Evolutionary conservation across 495 filamentous ascomycete species (phyloP).

Genomic region (Jackrogersella minutella): DNA sequence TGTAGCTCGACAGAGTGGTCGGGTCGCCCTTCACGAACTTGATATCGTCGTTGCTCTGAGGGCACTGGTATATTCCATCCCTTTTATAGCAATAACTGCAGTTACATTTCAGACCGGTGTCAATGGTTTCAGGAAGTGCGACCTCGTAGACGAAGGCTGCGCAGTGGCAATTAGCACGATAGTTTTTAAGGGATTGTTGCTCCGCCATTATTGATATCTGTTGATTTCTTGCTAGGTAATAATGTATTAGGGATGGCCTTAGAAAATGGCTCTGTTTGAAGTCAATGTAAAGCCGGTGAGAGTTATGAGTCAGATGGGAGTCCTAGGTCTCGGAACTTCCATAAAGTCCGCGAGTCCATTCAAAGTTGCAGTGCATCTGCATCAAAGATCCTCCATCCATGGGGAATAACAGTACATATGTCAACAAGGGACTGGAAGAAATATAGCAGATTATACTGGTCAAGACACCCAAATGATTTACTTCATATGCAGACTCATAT

Average conservation of each 20-base stretch:
- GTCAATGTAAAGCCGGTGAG: background rate
- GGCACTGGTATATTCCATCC: slow-evolving; percentile 25
- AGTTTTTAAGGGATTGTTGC: slow-evolving; percentile 7
- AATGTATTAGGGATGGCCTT: background rate
- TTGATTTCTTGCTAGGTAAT: background rate
- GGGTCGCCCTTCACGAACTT: slow-evolving; percentile 35
- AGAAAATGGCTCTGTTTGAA: background rate
- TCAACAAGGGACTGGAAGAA: too few relatives aligned
- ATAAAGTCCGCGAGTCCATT: slow-evolving; percentile 4
- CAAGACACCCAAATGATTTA: too few relatives aligned
- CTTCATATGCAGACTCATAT: too few relatives aligned
- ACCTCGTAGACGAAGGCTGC: slow-evolving; percentile 42
- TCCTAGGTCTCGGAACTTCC: background rate
- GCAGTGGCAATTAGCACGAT: slow-evolving; percentile 49
- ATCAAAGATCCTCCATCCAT: too few relatives aligned
- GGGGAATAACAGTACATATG: too few relatives aligned
- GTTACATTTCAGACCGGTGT: slow-evolving; percentile 22
- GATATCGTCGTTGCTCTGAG: slow-evolving; percentile 23
- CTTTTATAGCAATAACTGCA: slow-evolving; percentile 42
- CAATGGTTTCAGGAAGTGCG: slow-evolving; percentile 8
- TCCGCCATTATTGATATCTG: slow-evolving; percentile 14
- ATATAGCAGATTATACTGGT: background rate
- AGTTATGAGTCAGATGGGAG: background rate
- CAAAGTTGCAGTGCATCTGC: background rate
- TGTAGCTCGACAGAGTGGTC: slow-evolving; percentile 25